phyloP scores from a whole-genome alignment of 2,329 filamentous ascomycete genomes.

The Penicillium sp. region DNA sequence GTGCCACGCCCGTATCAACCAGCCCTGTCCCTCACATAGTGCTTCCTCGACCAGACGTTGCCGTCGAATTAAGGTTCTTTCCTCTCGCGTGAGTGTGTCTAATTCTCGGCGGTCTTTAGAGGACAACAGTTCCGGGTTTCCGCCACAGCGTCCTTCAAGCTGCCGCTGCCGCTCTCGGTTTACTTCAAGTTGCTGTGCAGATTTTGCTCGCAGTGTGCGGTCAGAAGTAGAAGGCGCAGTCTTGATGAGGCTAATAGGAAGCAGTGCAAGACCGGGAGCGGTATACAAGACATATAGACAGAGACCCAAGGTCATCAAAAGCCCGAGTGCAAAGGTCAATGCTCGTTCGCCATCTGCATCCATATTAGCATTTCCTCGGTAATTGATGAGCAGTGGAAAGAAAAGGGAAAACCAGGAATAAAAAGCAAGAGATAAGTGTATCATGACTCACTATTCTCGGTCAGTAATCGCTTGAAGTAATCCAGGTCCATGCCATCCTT shows the following conservation, averaged over 20 bases:
- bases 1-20: slow-evolving; percentile 71
- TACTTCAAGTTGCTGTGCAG: slow-evolving; percentile 73
- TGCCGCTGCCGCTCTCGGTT: slow-evolving; percentile 92
- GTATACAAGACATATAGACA: slow-evolving; percentile 87
- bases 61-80: slow-evolving; percentile 84
- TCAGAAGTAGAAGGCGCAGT: slow-evolving; percentile 82
- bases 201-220: slow-evolving; percentile 72
- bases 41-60: slow-evolving; percentile 74
- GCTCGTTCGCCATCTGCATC: slow-evolving; percentile 76
- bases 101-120: slow-evolving; percentile 85
- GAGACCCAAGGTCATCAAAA: slow-evolving; percentile 84
- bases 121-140: slow-evolving; percentile 70
- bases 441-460: slow-evolving; percentile 66
- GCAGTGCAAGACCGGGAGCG: slow-evolving; percentile 78
- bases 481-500: slow-evolving; percentile 71
- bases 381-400: no score
- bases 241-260: slow-evolving; percentile 89
- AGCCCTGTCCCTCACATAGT: slow-evolving; percentile 68
- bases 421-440: background rate
- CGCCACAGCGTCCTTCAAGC: slow-evolving; percentile 78
- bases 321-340: slow-evolving; percentile 80
- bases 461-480: slow-evolving; percentile 81
- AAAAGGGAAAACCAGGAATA: no score
- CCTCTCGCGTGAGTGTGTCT: slow-evolving; percentile 81
- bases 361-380: slow-evolving; percentile 5